A percentile compares a stretch with the other conserved stretches of the same genome.
Evolutionary conservation across 129 eudicot species (phyloP).

Genomic region (Lactuca saligna): DNA sequence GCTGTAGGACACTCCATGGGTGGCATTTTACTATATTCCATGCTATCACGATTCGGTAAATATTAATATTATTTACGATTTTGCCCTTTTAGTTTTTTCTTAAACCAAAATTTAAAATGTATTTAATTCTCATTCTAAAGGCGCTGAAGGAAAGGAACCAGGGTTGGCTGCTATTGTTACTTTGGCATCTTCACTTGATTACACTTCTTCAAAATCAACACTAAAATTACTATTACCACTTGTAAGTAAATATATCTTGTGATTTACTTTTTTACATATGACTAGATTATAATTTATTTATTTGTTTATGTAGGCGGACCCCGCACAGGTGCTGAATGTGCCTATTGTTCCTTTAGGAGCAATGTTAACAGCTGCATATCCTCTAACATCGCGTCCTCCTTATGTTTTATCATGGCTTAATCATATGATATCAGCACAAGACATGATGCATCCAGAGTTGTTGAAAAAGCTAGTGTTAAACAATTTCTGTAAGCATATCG

Average conservation of each 20-base stretch:
- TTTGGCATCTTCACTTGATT: slow-evolving; percentile 92
- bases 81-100: neutral
- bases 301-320: slow-evolving; percentile 65
- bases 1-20: slow-evolving; percentile 99
- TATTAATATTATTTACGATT: neutral
- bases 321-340: slow-evolving; percentile 86
- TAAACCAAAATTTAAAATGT: neutral
- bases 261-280: neutral
- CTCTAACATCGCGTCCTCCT: slow-evolving; percentile 84
- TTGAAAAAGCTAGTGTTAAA: slow-evolving; percentile 81
- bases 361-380: slow-evolving; percentile 74
- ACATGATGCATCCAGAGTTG: slow-evolving; percentile 93
- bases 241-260: slow-evolving; percentile 44
- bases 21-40: slow-evolving; percentile 84
- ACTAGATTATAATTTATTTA: neutral
- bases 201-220: slow-evolving; percentile 77
- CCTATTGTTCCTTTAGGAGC: slow-evolving; percentile 96
- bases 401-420: slow-evolving; percentile 80
- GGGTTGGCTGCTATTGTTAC: slow-evolving; percentile 81
- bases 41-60: slow-evolving; percentile 80
- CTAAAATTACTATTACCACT: slow-evolving; percentile 85
- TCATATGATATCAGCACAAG: slow-evolving; percentile 78
- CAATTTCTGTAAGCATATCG: slow-evolving; percentile 70
- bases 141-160: slow-evolving; percentile 71
- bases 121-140: slow-evolving; percentile 31